phyloP scores from a whole-genome alignment of 306 rosid genomes.

The Malus domestica region DNA sequence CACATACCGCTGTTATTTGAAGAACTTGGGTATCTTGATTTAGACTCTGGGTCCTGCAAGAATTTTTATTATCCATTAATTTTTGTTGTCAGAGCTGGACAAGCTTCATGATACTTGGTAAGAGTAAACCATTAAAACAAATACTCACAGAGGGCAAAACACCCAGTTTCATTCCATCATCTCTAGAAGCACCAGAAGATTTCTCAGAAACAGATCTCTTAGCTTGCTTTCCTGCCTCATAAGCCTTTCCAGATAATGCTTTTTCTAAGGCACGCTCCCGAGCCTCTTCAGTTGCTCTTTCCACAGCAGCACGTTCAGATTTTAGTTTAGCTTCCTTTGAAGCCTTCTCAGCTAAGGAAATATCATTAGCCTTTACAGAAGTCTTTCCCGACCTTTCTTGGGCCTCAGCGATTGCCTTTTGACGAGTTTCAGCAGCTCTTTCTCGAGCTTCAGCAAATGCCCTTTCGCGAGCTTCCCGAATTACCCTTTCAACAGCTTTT shows the following conservation, averaged over 20 bases:
- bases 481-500: constrained; percentile 73
- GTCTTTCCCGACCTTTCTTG: constrained; percentile 56
- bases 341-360: constrained; percentile 58
- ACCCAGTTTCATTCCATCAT: constrained; percentile 38
- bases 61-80: constrained; percentile 2
- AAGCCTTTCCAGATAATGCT: constrained; percentile 73
- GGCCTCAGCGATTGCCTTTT: constrained; percentile 46
- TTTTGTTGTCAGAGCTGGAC: not conserved
- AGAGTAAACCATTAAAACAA: not conserved
- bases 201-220: constrained; percentile 42
- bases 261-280: constrained; percentile 77
- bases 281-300: constrained; percentile 86
- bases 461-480: constrained; percentile 90
- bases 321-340: constrained; percentile 74
- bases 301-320: constrained; percentile 89
- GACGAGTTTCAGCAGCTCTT: constrained; percentile 69
- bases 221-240: constrained; percentile 54
- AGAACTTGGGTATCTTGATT: constrained; percentile 42
- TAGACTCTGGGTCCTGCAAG: constrained; percentile 36
- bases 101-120: constrained; percentile 4
- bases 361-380: constrained; percentile 41
- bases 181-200: constrained; percentile 30
- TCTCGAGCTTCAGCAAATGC: constrained; percentile 85
- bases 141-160: constrained; percentile 21
- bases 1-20: constrained; percentile 59